These are phyloP conservation scores for Microthyrium microscopicum DNA, from an alignment of 2,329 filamentous ascomycete species.

Conservation along the genomic window DNA sequence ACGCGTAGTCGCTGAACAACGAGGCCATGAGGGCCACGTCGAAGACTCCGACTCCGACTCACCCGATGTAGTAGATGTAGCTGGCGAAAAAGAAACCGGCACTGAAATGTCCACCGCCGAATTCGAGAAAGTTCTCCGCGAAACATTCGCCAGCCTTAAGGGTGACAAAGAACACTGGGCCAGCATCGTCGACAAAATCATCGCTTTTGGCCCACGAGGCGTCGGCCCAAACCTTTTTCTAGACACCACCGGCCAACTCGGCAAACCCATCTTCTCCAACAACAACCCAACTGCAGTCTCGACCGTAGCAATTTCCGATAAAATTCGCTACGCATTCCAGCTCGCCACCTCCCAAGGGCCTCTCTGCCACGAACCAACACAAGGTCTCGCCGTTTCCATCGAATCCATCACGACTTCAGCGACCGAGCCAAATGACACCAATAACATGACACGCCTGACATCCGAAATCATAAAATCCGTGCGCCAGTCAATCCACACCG, in stretches of 20 bases:
- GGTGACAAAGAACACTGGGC: constrained; percentile 63
- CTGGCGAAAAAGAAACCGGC: constrained; percentile 38
- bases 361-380: constrained; percentile 80
- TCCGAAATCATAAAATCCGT: constrained; percentile 86
- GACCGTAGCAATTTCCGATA: constrained; percentile 65
- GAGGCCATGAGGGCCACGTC: constrained; percentile 22
- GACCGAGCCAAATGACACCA: constrained; percentile 37
- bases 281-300: constrained; percentile 26
- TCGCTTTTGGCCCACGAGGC: constrained; percentile 75
- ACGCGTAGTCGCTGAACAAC: constrained; percentile 55
- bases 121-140: constrained; percentile 56
- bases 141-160: constrained; percentile 53
- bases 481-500: constrained; percentile 65
- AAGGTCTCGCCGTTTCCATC: constrained; percentile 80
- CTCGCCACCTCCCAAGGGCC: constrained; percentile 78
- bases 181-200: constrained; percentile 60
- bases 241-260: constrained; percentile 46
- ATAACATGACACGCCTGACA: constrained; percentile 56
- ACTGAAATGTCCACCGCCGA: constrained; percentile 54
- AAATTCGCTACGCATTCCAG: constrained; percentile 87
- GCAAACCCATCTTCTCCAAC: background rate
- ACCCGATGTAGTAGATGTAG: constrained; percentile 32
- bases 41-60: constrained; percentile 27
- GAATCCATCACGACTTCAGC: constrained; percentile 55
- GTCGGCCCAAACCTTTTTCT: constrained; percentile 80